Conservation (phyloP, 1,284 basidiomycete genomes). For the Boletellus dicymbophilus region DNA sequence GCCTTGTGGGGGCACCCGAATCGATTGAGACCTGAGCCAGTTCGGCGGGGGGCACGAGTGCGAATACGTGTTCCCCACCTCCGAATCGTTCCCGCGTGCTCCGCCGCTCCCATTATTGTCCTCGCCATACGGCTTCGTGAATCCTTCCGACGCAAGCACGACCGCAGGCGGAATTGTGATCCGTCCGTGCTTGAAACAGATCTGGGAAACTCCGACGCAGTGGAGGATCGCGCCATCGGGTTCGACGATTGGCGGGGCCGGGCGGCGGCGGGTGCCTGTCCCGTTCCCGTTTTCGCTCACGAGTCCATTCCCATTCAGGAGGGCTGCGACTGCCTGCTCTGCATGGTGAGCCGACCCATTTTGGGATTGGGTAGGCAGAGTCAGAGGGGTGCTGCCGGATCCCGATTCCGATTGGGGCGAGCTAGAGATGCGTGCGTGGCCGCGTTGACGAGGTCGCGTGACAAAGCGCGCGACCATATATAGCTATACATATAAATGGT, state of each 20-base stretch:
- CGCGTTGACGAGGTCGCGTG: conserved; percentile 13
- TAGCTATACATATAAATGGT: conserved; percentile 27
- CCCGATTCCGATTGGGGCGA: not conserved
- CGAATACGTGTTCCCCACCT: conserved; percentile 36
- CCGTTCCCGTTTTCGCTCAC: too few relatives aligned
- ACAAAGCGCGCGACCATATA: conserved; percentile 35
- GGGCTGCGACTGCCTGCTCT: conserved; percentile 35
- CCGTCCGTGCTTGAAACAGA: conserved; percentile 76
- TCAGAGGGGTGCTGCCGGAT: conserved; percentile 7
- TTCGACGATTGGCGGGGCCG: conserved; percentile 38
- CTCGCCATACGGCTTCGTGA: conserved; percentile 36
- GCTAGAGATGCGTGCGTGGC: not conserved
- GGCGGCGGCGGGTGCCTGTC: conserved; percentile 12
- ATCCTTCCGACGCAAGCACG: conserved; percentile 56
- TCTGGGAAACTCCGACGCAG: conserved; percentile 66
- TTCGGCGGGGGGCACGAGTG: conserved; percentile 52
- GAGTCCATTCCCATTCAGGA: too few relatives aligned
- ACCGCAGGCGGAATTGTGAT: conserved; percentile 76
- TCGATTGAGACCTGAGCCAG: conserved; percentile 44
- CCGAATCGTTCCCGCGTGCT: not conserved
- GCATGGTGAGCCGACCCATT: conserved; percentile 15
- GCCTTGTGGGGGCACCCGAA: conserved; percentile 40
- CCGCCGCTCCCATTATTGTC: not conserved
- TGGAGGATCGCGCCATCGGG: conserved; percentile 63
- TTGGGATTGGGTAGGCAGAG: not conserved